These are phyloP conservation scores for Claviceps purpurea DNA, from an alignment of 2,329 filamentous ascomycete species.

Conservation along the genomic window DNA sequence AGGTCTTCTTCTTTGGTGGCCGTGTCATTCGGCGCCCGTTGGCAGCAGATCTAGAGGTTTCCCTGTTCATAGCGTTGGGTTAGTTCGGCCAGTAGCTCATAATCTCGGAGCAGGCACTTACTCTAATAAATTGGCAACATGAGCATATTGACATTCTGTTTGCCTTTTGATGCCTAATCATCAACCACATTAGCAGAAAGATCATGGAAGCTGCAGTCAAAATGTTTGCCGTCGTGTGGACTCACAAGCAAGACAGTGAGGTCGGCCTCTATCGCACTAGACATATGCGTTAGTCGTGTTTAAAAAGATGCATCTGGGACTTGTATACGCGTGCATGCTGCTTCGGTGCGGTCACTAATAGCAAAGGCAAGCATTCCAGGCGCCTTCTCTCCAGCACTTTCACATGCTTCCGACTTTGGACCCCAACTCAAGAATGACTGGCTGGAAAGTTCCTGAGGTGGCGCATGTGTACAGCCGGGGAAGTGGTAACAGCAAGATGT, in stretches of 20 bases:
- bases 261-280: constrained; percentile 62
- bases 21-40: constrained; percentile 44
- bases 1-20: constrained; percentile 39
- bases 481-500: constrained; percentile 1
- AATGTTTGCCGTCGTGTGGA: constrained; percentile 1
- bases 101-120: constrained; percentile 26
- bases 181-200: constrained; percentile 16
- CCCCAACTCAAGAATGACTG: neutral
- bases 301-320: neutral
- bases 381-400: neutral
- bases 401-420: neutral
- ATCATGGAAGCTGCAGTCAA: neutral
- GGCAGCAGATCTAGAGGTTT: constrained; percentile 40
- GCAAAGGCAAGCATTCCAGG: neutral
- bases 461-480: neutral
- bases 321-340: no score
- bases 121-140: constrained; percentile 65
- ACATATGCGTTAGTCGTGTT: neutral
- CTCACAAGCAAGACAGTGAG: constrained; percentile 53
- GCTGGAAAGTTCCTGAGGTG: neutral
- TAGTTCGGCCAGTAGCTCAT: constrained; percentile 5
- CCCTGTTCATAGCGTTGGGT: constrained; percentile 27
- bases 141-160: constrained; percentile 61
- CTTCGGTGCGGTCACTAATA: neutral
- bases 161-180: constrained; percentile 58